Conservation (phyloP, 1,284 basidiomycete genomes). For the Amylostereum chailletii region DNA sequence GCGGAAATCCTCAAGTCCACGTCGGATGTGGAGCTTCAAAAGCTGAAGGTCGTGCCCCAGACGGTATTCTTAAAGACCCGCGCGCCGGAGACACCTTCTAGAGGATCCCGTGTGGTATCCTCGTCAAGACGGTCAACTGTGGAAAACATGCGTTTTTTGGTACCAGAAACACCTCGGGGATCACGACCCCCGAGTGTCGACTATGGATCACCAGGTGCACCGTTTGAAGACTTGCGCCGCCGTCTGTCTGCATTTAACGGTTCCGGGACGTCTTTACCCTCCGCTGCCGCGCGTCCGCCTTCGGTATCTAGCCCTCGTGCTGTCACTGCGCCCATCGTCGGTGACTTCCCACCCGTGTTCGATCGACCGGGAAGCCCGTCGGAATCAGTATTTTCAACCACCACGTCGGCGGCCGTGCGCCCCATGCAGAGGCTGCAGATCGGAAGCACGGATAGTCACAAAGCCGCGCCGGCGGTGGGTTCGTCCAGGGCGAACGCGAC, state of each 20-base stretch:
- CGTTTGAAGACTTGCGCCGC: constrained; percentile 68
- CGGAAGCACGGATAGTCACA: constrained; percentile 62
- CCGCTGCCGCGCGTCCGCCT: constrained; percentile 32
- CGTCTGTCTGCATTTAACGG: constrained; percentile 63
- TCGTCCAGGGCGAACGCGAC: constrained; percentile 71
- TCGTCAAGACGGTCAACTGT: constrained; percentile 27
- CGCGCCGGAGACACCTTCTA: constrained; percentile 29
- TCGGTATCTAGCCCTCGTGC: constrained; percentile 16
- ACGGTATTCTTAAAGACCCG: constrained; percentile 84
- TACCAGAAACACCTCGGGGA: constrained; percentile 36
- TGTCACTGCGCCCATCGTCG: constrained; percentile 19
- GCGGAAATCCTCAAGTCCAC: constrained; percentile 58
- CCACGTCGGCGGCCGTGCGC: constrained; percentile 55
- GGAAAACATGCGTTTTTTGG: constrained; percentile 28
- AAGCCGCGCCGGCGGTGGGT: constrained; percentile 78
- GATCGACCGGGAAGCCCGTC: constrained; percentile 65
- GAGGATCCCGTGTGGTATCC: constrained; percentile 24
- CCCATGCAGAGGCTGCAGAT: constrained; percentile 54
- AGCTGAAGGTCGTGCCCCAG: constrained; percentile 87
- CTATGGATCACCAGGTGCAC: constrained; percentile 31
- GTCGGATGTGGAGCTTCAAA: constrained; percentile 65
- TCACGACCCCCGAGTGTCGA: constrained; percentile 40
- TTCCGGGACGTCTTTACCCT: constrained; percentile 51
- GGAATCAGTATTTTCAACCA: constrained; percentile 61
- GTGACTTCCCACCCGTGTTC: constrained; percentile 25